Conservation (phyloP, 768 basidiomycete genomes). For the Boletellus ananas region DNA sequence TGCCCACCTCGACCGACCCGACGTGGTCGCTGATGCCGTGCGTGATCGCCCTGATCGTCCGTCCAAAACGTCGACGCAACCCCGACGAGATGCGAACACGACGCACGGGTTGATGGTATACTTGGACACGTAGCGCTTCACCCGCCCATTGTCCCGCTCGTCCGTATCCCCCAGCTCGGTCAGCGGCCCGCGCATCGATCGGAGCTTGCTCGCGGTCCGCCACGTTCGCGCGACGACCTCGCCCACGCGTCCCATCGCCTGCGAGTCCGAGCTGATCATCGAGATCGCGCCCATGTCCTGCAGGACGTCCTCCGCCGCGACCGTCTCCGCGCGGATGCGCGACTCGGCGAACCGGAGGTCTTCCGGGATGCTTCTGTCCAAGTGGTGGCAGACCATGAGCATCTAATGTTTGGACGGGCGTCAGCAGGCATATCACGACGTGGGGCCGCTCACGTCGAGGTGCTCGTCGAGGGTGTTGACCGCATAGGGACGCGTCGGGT, state of each 20-base stretch:
- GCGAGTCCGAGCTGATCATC: constrained; percentile 95
- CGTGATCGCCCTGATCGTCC: constrained; percentile 75
- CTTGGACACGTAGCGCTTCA: constrained; percentile 93
- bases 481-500: constrained; percentile 91
- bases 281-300: constrained; percentile 93
- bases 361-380: constrained; percentile 87
- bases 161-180: constrained; percentile 46
- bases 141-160: constrained; percentile 71
- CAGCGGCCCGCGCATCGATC: constrained; percentile 72
- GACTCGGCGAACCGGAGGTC: constrained; percentile 96
- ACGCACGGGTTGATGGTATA: constrained; percentile 96
- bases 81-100: not conserved
- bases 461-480: constrained; percentile 95
- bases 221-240: constrained; percentile 92
- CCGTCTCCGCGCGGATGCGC: constrained; percentile 92
- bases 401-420: constrained; percentile 52
- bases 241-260: constrained; percentile 97
- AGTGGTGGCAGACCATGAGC: constrained; percentile 99
- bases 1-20: constrained; percentile 78
- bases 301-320: constrained; percentile 95
- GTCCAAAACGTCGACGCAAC: not conserved
- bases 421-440: not conserved
- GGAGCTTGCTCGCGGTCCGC: constrained; percentile 97
- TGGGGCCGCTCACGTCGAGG: constrained; percentile 66
- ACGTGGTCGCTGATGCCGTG: constrained; percentile 89